Evolutionary conservation across 495 filamentous ascomycete species (phyloP).

Genomic region (Penicillium soppii): DNA sequence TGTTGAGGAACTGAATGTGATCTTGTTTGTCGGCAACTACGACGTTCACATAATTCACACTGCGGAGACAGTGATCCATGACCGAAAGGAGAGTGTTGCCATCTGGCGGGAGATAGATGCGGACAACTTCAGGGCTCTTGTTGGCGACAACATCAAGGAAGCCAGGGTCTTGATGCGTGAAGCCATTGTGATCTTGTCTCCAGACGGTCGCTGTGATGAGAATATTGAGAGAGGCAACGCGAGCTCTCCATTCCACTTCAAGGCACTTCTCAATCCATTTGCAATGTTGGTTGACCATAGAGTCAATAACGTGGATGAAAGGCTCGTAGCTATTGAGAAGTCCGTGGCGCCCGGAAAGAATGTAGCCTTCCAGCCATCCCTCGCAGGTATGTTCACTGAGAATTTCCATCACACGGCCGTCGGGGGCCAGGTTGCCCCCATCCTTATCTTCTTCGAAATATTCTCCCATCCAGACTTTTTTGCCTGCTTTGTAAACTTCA

Average conservation of each 20-base stretch:
- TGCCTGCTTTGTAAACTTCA: conserved; percentile 63
- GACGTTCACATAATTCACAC: conserved; percentile 73
- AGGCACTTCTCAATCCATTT: conserved; percentile 77
- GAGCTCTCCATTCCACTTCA: conserved; percentile 68
- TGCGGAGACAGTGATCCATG: conserved; percentile 68
- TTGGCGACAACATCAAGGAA: conserved; percentile 75
- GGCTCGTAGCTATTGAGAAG: conserved; percentile 76
- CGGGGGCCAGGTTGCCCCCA: conserved; percentile 62
- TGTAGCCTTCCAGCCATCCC: conserved; percentile 75
- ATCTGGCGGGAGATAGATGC: conserved; percentile 75
- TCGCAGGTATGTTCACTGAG: conserved; percentile 73
- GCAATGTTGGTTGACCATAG: conserved; percentile 78
- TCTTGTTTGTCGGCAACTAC: conserved; percentile 75
- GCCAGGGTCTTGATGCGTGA: conserved; percentile 75
- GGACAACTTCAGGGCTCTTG: conserved; percentile 71
- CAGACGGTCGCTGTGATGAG: conserved; percentile 72
- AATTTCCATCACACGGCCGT: conserved; percentile 75
- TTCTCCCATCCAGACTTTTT: conserved; percentile 76
- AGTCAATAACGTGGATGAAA: conserved; percentile 76
- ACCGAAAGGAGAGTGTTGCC: conserved; percentile 69
- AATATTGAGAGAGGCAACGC: conserved; percentile 70
- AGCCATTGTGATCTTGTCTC: conserved; percentile 78
- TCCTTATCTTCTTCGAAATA: conserved; percentile 70
- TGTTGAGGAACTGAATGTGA: conserved; percentile 67
- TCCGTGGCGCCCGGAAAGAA: conserved; percentile 68